Conservation (phyloP, 371 early-diverging fungal species). For the Haplosporangium sp. region DNA sequence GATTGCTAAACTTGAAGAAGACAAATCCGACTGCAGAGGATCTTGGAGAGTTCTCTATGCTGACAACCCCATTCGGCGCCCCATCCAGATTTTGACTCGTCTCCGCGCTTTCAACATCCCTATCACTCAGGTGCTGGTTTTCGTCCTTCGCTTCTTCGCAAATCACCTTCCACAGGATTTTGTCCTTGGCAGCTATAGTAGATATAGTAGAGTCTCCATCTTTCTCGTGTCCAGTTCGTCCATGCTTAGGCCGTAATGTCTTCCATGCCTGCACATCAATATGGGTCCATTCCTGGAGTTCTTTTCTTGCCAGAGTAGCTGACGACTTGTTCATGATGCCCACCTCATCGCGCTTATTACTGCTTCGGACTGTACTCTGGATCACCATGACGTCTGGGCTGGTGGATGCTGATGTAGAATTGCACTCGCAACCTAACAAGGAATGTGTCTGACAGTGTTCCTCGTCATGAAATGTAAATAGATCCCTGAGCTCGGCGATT, state of each 20-base stretch:
- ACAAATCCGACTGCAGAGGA: constrained; percentile 4
- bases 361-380: background rate
- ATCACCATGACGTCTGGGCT: background rate
- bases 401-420: background rate
- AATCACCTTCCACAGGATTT: constrained; percentile 12
- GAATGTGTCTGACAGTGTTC: constrained; percentile 62
- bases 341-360: background rate
- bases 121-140: constrained; percentile 90
- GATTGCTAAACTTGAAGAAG: constrained; percentile 1
- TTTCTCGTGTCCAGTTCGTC: background rate
- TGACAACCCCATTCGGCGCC: background rate
- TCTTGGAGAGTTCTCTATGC: background rate
- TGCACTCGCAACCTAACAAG: constrained; percentile 53
- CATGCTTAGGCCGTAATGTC: background rate
- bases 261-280: constrained; percentile 21
- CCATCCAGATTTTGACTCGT: constrained; percentile 68
- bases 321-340: constrained; percentile 20
- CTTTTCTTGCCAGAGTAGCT: constrained; percentile 23
- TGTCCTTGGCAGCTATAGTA: constrained; percentile 1
- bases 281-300: constrained; percentile 43
- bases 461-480: constrained; percentile 60
- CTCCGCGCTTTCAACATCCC: constrained; percentile 92
- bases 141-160: background rate
- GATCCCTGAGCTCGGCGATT: constrained; percentile 56
- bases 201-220: background rate